Evolutionary conservation across 345 rosid genomes (phyloP).

Genomic region (Draba incana): DNA sequence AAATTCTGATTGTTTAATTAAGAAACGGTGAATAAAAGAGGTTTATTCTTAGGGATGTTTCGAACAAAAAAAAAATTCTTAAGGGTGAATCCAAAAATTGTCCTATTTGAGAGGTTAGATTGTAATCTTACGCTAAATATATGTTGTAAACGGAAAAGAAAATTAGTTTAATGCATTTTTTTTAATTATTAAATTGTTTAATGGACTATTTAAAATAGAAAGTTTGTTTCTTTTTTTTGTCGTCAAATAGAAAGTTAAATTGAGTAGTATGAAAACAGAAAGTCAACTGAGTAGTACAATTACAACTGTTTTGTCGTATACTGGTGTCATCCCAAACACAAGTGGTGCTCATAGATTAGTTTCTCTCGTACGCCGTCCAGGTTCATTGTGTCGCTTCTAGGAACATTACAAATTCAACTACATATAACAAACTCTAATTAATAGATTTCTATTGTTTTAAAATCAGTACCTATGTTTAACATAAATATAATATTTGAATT

Average conservation of each 20-base stretch:
- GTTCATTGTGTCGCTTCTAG: constrained; percentile 19
- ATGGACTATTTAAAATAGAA: too few relatives aligned
- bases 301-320: constrained; percentile 26
- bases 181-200: constrained; percentile 1
- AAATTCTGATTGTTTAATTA: too few relatives aligned
- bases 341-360: constrained; percentile 18
- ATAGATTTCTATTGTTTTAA: not conserved
- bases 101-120: too few relatives aligned
- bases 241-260: too few relatives aligned
- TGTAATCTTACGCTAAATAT: too few relatives aligned
- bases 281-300: constrained; percentile 21
- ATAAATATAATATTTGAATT: not conserved
- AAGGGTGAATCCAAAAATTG: too few relatives aligned
- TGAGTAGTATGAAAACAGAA: not conserved
- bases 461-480: not conserved
- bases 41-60: too few relatives aligned
- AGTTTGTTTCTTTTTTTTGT: too few relatives aligned
- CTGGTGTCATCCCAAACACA: constrained; percentile 16
- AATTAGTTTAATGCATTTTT: not conserved
- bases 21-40: too few relatives aligned
- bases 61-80: too few relatives aligned
- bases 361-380: constrained; percentile 28
- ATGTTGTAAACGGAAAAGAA: too few relatives aligned
- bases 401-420: constrained; percentile 6
- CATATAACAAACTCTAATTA: constrained; percentile 3